Evolutionary conservation across 2,329 filamentous ascomycete genomes (phyloP), one percentile per base, ranked within the genome.

Genomic region (Xylariaceae sp.): DNA sequence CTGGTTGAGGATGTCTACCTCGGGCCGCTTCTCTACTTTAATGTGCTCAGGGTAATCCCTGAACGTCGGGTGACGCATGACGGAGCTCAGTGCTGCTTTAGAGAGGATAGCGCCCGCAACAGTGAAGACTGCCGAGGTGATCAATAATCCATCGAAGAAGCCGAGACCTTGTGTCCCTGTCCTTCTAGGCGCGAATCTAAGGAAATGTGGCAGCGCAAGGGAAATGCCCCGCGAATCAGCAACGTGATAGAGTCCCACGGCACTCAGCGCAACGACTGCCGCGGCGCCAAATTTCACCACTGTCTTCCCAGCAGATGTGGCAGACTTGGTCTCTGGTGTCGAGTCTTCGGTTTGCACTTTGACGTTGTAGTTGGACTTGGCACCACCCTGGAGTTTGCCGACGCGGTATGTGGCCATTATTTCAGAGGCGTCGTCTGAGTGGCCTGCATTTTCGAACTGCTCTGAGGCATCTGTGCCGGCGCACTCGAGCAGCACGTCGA

Each of bases 381-480:
- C 9, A 13, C 23, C 68, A 45, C 72, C 74, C 55, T 72, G 74
- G 57, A 76, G 69, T 35, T 69, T 72, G 15, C 77, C 78, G 39
- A 80, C 52, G 47, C 64, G 64, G 56, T 71, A 77, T 10, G 69
- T 60, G 1, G 69, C 70, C 72, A 80, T 75, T 51, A 78, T 75
- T 45, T 78, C 77, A 54, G 68, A 72, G 2, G 78, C 78, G 57
- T 80, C 78, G 23, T 90, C 88, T 51, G 88, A 91, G 78, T 95
- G 90, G 50, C 90, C 90, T 44, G 90, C 89, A 69, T 92, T 88
- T 75, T 94, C 89, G 69, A 92, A 94, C 48, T 85, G 88, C 71
- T 90, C 86, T 49, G 88, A 90, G 52, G 88, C 86, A 74, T 94
- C 89, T 67, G 87, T 86, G 59, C 90, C 90, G 66, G 82, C 89